Base-by-base conservation (phyloP, 345 rosid genomes). In the Populus deltoides region DNA sequence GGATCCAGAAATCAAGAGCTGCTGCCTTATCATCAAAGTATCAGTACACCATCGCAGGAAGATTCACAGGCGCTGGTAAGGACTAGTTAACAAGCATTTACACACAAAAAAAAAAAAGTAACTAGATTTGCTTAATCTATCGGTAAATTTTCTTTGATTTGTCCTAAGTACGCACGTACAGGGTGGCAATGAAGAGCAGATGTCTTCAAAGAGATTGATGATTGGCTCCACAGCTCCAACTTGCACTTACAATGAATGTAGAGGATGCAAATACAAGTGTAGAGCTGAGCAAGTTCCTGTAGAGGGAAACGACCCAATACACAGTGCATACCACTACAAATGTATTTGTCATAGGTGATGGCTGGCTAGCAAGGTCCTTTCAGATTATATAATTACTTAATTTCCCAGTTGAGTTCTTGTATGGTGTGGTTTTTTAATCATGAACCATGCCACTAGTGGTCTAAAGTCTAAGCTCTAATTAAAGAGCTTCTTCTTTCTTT, bases 271-370 rank as follows among this genome's bases (percentile, higher is more conserved):
- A 85, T 89, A 88, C 90, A 92, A 85, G 82, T 94, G 98, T 82
- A 90, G 92, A 79, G 98, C 98, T 15, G 96, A 94, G 75, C 97
- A 94, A 88, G 98, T 94, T 65, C 98, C 97, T 0, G 97, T 94
- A 0, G 98, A 94, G 86, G 98, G 97, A 68, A 92, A 94, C 75
- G 97, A 94, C 86, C 97, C 98, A 38, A 90, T 90, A 47, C 90
- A 90, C 72, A 94, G 97, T 86, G 88, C 98, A 10, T 94, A 92
- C 81, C 97, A 86, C 78, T 94, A 93, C 86, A 90, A 87, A 88
- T 94, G 97, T 88, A 91, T 93, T 68, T 94, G 98, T 77, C 95
- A 90, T 78, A 85, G 97, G 88, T 84, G 80, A 67, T 57, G 25
- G 17, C 9, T 11, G 9, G 15, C 15, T 43, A 43, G 47, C 47